A percentile compares a stretch with the other conserved stretches of the same genome.
These are phyloP conservation scores for Flammula alnicola DNA, from an alignment of 1,284 basidiomycete species.

Conservation along the genomic window DNA sequence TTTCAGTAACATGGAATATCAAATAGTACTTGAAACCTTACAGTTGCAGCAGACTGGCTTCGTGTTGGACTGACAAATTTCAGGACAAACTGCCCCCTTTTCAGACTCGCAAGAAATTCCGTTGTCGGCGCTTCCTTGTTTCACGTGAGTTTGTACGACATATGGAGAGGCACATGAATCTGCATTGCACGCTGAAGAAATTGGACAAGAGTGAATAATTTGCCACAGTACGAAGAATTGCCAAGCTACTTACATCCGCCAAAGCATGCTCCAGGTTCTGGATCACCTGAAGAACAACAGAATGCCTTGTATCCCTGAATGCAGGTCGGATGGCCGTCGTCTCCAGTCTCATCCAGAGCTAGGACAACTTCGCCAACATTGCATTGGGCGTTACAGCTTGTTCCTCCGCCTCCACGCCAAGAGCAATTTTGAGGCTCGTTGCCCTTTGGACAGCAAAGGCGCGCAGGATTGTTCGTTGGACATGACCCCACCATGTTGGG, in stretches of 20 bases:
- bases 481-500: conserved; percentile 20
- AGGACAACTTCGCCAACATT: conserved; percentile 24
- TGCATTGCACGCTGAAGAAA: conserved; percentile 11
- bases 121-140: conserved; percentile 7
- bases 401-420: conserved; percentile 25
- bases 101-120: conserved; percentile 3
- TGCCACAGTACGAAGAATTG: background rate
- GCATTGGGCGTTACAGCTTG: conserved; percentile 25
- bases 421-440: conserved; percentile 24
- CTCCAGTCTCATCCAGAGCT: conserved; percentile 24
- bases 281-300: conserved; percentile 22
- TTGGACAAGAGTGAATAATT: conserved; percentile 9
- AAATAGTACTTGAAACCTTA: background rate
- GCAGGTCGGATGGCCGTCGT: conserved; percentile 23
- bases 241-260: too few species aligned
- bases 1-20: conserved; percentile 1
- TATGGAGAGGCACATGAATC: conserved; percentile 8
- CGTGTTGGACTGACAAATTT: too few species aligned
- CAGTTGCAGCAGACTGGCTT: conserved; percentile 7
- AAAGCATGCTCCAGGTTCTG: conserved; percentile 14
- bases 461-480: conserved; percentile 21
- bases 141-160: conserved; percentile 8
- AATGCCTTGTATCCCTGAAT: conserved; percentile 25
- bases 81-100: too few species aligned
- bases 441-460: conserved; percentile 26